Percentiles rank a stretch among this genome's conserved stretches.
Conservation (phyloP, 257 asterid genomes). For the Galeopsis tetrahit region DNA sequence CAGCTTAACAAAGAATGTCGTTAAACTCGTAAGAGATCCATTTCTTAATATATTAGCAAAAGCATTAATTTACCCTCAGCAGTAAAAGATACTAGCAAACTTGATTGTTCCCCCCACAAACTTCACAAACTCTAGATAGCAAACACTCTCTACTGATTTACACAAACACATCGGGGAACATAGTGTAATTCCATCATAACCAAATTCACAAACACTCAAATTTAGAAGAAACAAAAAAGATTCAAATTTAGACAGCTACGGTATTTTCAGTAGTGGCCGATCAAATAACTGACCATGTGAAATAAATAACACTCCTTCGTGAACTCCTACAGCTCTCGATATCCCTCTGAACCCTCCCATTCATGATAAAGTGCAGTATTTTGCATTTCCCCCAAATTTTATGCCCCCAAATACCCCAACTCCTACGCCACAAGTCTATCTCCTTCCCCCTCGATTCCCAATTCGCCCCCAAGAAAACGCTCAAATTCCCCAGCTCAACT, state of each 20-base stretch:
- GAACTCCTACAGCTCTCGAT: constrained; percentile 41
- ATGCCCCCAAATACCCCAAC: neutral
- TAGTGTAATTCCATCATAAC: no score
- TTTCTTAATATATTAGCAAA: no score
- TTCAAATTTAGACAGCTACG: no score
- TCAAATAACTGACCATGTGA: no score
- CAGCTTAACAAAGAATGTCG: no score
- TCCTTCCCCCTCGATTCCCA: constrained; percentile 27
- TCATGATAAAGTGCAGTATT: constrained; percentile 45
- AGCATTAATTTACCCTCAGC: no score
- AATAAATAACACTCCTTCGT: constrained; percentile 28
- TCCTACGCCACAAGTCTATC: constrained; percentile 23
- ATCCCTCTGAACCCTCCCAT: constrained; percentile 51
- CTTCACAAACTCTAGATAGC: no score
- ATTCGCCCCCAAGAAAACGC: neutral
- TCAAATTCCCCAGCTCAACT: neutral
- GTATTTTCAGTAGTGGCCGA: no score
- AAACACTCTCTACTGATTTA: no score
- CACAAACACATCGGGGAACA: neutral
- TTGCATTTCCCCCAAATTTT: constrained; percentile 48
- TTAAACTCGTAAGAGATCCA: no score
- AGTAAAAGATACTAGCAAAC: neutral
- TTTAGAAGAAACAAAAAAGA: no score
- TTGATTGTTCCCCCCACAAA: neutral
- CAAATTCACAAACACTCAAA: no score